A percentile compares a stretch with the other conserved stretches of the same genome.
These are phyloP conservation scores for Celoporthe dispersa DNA, from an alignment of 2,329 filamentous ascomycete genomes.

Conservation along the genomic window DNA sequence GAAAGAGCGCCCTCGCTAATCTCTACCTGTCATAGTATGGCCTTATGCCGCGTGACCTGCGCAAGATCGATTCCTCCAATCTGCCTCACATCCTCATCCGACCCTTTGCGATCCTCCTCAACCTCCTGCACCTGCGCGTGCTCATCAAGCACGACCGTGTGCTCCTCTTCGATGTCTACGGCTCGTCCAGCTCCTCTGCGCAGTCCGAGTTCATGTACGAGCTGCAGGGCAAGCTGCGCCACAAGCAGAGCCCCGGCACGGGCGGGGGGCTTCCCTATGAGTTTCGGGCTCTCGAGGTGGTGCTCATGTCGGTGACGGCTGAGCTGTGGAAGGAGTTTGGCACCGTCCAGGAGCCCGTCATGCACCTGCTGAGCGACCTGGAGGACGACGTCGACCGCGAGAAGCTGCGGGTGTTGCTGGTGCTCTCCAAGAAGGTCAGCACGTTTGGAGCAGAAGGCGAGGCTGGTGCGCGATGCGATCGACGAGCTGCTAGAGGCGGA, in stretches of 20 bases:
- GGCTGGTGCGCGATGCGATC: constrained; percentile 90
- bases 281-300: constrained; percentile 92
- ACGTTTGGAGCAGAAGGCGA: constrained; percentile 98
- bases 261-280: constrained; percentile 80
- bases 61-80: constrained; percentile 96
- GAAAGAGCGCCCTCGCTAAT: constrained; percentile 14
- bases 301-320: constrained; percentile 89
- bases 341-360: constrained; percentile 88
- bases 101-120: constrained; percentile 90
- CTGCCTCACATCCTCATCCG: constrained; percentile 94
- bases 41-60: constrained; percentile 87
- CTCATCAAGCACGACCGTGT: constrained; percentile 93
- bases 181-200: constrained; percentile 90
- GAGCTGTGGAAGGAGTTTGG: constrained; percentile 95
- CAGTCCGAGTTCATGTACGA: constrained; percentile 99
- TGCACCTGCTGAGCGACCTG: constrained; percentile 83
- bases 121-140: constrained; percentile 93
- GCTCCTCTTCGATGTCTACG: constrained; percentile 94
- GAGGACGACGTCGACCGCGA: constrained; percentile 97
- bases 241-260: constrained; percentile 68
- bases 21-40: constrained; percentile 67
- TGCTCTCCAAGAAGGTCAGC: constrained; percentile 92
- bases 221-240: constrained; percentile 86
- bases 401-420: constrained; percentile 86
- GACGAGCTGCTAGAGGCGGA: constrained; percentile 95